Evolutionary conservation across 2,329 filamentous ascomycete species (phyloP).

Genomic region (Claviceps monticola): DNA sequence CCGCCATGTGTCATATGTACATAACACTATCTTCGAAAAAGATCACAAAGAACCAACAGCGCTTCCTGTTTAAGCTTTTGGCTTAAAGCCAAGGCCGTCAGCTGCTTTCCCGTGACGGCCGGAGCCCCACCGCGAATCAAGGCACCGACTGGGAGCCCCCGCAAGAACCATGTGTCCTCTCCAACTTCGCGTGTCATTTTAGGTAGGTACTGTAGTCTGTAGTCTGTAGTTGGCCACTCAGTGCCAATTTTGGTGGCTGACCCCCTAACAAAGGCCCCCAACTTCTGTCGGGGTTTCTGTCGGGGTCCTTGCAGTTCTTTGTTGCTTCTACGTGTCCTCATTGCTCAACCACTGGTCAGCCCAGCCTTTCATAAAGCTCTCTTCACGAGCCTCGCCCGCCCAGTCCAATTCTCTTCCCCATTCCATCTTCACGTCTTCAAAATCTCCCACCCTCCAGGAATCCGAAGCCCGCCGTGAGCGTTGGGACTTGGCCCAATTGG

Average conservation of each 20-base stretch:
- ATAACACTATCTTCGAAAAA: too few species aligned
- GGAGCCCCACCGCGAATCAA: neutral
- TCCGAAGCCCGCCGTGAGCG: constrained; percentile 13
- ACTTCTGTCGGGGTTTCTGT: neutral
- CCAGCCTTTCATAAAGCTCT: constrained; percentile 2
- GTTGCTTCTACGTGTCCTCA: constrained; percentile 9
- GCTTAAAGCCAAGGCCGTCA: too few species aligned
- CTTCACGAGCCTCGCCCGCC: constrained; percentile 5
- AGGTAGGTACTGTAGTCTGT: neutral
- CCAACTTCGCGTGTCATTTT: neutral
- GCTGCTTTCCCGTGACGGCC: neutral
- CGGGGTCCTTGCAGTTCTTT: neutral
- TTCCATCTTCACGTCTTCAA: constrained; percentile 7
- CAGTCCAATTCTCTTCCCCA: constrained; percentile 10
- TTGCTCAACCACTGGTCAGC: constrained; percentile 8
- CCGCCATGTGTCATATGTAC: too few species aligned
- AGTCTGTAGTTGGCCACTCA: neutral
- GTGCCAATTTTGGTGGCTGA: neutral
- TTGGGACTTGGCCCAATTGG: constrained; percentile 11
- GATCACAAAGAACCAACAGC: too few species aligned
- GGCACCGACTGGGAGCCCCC: neutral
- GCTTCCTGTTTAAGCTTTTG: too few species aligned
- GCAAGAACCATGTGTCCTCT: neutral
- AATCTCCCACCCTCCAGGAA: constrained; percentile 14
- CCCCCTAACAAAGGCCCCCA: neutral